phyloP scores from a whole-genome alignment of 129 eudicot species.

The Lactuca sativa region DNA sequence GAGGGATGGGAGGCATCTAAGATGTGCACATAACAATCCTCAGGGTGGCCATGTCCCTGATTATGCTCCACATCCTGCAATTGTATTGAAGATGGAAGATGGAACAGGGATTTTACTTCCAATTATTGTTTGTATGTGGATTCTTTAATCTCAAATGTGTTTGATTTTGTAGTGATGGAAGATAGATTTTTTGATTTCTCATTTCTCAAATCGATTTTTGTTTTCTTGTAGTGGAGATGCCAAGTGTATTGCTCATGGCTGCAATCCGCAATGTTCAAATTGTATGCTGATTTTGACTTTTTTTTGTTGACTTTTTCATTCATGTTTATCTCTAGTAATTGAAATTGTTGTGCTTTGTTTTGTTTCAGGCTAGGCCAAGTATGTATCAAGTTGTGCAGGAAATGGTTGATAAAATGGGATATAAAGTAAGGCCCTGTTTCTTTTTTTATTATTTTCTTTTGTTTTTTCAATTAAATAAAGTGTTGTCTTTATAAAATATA shows the following conservation, averaged over 20 bases:
- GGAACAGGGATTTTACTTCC: constrained; percentile 91
- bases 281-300: constrained; percentile 42
- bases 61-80: constrained; percentile 79
- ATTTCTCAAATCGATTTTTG: constrained; percentile 1
- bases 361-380: constrained; percentile 85
- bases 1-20: constrained; percentile 42
- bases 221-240: constrained; percentile 82
- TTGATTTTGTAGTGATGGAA: neutral
- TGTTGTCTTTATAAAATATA: neutral
- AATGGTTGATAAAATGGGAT: constrained; percentile 93
- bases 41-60: constrained; percentile 61
- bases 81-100: constrained; percentile 93
- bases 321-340: neutral
- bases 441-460: neutral
- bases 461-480: neutral
- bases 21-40: constrained; percentile 42
- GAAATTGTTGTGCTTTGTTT: constrained; percentile 10
- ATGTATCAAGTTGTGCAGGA: constrained; percentile 78
- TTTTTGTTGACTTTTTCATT: neutral
- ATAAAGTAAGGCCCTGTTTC: constrained; percentile 45
- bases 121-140: constrained; percentile 72
- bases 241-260: constrained; percentile 80
- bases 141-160: neutral
- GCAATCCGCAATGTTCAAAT: constrained; percentile 78
- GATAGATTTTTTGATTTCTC: neutral